Base-by-base conservation (phyloP, 345 rosid genomes). In the Anacardium occidentale region DNA sequence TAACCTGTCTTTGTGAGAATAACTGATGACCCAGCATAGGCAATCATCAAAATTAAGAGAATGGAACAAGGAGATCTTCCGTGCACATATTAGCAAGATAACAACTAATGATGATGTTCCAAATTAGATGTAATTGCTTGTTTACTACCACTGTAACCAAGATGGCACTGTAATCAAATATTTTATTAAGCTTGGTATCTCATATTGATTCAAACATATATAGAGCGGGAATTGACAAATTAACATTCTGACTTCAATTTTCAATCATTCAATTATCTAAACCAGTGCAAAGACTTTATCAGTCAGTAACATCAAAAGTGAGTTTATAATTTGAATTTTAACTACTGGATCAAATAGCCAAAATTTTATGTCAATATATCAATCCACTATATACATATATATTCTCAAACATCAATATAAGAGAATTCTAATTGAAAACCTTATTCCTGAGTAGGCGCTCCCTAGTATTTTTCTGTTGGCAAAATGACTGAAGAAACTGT, bases 401-500 rank as follows among this genome's bases (percentile, higher is more conserved):
- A 37, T 37, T 37, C 42, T 63, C 62, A 64, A 63, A 73, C 55
- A 68, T 11, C 74, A n/a, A 63, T 50, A 66, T 29, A 74, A 42
- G n/a, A 75, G 71, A 76, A 72, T 45, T 44, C 65, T 65, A 48
- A 42, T 44, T 53, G 67, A 60, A 77, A 78, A 96, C 99, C 99
- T 96, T 86, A 82, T 91, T 93, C 71, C 78, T 84, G 58, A 92
- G 89, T 26, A 96, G 67, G 64, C 87, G 90, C 77, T 96, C 97
- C 55, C 91, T 87, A 68, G 90, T 91, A 24, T 11, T 18, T 74
- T 96, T 96, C 69, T 96, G 92, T 75, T 93, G 98, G 88, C 97
- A 91, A 70, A 96, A 76, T 52, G 90, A 87, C 70, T 83, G 93
- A 77, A 96, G 92, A 76, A 86, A 86, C 89, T 96, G 99, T 84